phyloP scores from a whole-genome alignment of 2,329 filamentous ascomycete genomes.

The Exophiala spinifera region DNA sequence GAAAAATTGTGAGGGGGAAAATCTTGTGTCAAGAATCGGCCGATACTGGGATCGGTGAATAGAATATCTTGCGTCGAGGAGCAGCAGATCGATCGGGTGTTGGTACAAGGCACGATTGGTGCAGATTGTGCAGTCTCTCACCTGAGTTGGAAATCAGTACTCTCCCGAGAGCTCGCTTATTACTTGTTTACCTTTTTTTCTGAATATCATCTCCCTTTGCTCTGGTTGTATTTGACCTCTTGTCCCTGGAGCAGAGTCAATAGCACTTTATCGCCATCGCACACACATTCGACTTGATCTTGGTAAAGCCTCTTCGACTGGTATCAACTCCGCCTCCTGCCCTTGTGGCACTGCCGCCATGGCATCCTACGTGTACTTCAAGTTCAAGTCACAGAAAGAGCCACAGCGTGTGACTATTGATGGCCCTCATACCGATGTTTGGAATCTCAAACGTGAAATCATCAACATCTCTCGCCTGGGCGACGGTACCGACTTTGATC shows the following conservation, averaged over 20 bases:
- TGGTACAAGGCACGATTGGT: constrained; percentile 16
- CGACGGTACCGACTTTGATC: constrained; percentile 93
- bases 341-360: constrained; percentile 51
- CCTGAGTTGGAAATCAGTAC: constrained; percentile 11
- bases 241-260: constrained; percentile 17
- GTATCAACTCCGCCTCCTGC: constrained; percentile 2
- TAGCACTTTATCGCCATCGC: constrained; percentile 6
- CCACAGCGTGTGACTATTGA: constrained; percentile 93
- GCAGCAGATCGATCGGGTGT: background rate
- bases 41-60: background rate
- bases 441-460: constrained; percentile 98
- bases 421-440: constrained; percentile 95
- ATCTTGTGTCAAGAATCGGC: background rate
- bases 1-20: background rate
- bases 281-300: constrained; percentile 2
- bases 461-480: constrained; percentile 91
- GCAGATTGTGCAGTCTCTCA: constrained; percentile 7
- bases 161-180: constrained; percentile 9
- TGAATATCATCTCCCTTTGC: constrained; percentile 20
- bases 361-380: constrained; percentile 98
- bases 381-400: constrained; percentile 98
- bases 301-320: constrained; percentile 4
- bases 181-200: constrained; percentile 17
- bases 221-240: constrained; percentile 14
- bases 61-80: background rate